Evolutionary conservation across 2,329 filamentous ascomycete genomes (phyloP).

Genomic region (Alternaria arbusti): DNA sequence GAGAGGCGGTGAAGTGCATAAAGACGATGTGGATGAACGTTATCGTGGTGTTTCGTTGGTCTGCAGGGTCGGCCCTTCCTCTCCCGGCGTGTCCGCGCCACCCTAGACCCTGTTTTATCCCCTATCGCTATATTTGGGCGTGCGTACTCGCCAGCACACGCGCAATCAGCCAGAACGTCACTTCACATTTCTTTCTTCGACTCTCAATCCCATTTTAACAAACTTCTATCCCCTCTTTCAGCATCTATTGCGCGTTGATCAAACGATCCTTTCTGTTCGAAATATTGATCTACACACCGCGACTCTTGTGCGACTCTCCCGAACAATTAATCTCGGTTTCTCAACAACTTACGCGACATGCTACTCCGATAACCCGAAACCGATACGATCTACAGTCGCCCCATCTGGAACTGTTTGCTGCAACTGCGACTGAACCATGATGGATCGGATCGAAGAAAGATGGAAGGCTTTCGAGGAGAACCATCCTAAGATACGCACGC

Average conservation of each 20-base stretch:
- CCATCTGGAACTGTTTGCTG: slow-evolving; percentile 5
- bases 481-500: slow-evolving; percentile 13
- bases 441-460: slow-evolving; percentile 14
- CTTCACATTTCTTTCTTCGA: background rate
- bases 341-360: slow-evolving; percentile 6
- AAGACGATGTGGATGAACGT: slow-evolving; percentile 7
- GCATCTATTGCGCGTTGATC: background rate
- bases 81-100: slow-evolving; percentile 16
- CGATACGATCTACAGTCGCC: background rate
- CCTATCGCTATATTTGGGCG: slow-evolving; percentile 15
- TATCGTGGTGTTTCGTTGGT: slow-evolving; percentile 11
- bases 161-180: slow-evolving; percentile 14
- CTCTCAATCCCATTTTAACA: background rate
- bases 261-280: background rate
- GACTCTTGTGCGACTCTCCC: slow-evolving; percentile 9
- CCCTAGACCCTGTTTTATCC: slow-evolving; percentile 14
- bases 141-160: slow-evolving; percentile 13
- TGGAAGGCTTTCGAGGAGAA: slow-evolving; percentile 13
- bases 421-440: slow-evolving; percentile 7
- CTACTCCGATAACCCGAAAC: slow-evolving; percentile 10
- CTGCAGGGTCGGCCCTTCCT: slow-evolving; percentile 14
- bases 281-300: slow-evolving; percentile 4
- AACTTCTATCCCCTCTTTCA: background rate
- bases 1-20: background rate
- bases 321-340: background rate